Conservation (phyloP, 2,329 filamentous ascomycete species). For the Fusarium zealandicum region DNA sequence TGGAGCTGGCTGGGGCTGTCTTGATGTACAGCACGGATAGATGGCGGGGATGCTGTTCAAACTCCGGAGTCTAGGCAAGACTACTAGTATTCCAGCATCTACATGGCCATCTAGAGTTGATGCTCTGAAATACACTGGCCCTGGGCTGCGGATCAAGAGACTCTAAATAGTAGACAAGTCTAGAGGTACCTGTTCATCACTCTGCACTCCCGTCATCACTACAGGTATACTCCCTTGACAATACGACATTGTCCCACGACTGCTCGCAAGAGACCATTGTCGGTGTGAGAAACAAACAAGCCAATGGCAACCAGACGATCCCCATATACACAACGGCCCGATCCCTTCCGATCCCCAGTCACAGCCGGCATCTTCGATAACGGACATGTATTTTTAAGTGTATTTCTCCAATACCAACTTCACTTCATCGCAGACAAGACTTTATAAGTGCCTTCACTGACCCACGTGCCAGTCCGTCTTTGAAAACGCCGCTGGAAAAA, state of each 20-base stretch:
- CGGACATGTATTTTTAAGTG: conserved; percentile 2
- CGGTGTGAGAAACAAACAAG: neutral
- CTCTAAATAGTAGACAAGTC: conserved; percentile 13
- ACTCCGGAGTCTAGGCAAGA: conserved; percentile 9
- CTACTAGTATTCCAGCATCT: neutral
- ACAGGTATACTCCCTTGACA: conserved; percentile 3
- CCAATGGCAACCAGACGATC: conserved; percentile 4
- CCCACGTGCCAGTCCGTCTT: neutral
- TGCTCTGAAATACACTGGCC: conserved; percentile 22
- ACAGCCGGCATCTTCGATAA: neutral
- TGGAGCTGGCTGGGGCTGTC: neutral
- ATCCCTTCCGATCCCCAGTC: neutral
- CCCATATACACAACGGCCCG: neutral
- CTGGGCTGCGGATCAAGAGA: conserved; percentile 13
- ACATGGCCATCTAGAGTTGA: conserved; percentile 1
- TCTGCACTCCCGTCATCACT: conserved; percentile 10
- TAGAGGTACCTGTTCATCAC: conserved; percentile 13
- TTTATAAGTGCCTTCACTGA: neutral
- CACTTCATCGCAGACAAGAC: neutral
- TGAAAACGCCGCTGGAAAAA: conserved; percentile 10
- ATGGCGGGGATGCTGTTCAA: conserved; percentile 15
- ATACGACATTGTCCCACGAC: neutral
- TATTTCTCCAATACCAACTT: conserved; percentile 13
- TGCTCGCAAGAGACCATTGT: neutral
- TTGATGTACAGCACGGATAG: conserved; percentile 1